Evolutionary conservation across 306 rosid species (phyloP), one percentile per base, ranked within the genome.

Genomic region (Dryas alaskensis): DNA sequence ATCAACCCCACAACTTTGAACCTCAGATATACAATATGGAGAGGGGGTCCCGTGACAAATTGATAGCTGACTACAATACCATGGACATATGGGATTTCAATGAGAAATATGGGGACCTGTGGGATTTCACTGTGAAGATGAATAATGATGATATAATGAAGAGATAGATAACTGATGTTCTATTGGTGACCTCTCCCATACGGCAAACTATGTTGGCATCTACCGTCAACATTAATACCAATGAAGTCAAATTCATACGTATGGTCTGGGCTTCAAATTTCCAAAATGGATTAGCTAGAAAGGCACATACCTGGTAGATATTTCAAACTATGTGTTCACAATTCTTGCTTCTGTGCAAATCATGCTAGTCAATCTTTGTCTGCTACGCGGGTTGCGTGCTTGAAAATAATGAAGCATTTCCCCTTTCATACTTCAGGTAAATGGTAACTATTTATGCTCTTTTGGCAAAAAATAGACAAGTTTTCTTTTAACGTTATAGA

Each of bases 21-120:
- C 98, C 98, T 76, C 87, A 91, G 74, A 89, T 94, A 74, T 94
- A 94, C 88, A 94, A 89, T 51, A 88, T 94, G 98, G 98, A 93
- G 76, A 88, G 97, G 46, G 91, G 90, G 75, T 89, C 96, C 77
- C 80, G 92, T 57, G 98, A 91, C 87, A 94, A 94, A 83, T 81
- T 94, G 88, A 87, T 94, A 64, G 85, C 85, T 69, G 98, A 94
- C 61, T 94, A 94, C 80, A 91, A 94, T 51, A 82, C 88, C 68
- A 94, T 91, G 98, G 84, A 81, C 83, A 89, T 94, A 53, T 94
- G 98, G 98, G 96, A 88, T 53, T 94, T 94, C 84, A 94, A 91
- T 74, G 90, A 86, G 76, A 94, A 94, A 80, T 94, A 94, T 81
- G 97, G 86, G 1, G 98, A 94, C 75, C 63, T 94, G 1, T 94